Evolutionary conservation across 1,284 basidiomycete species (phyloP).

Genomic region (Puccinia polysora): DNA sequence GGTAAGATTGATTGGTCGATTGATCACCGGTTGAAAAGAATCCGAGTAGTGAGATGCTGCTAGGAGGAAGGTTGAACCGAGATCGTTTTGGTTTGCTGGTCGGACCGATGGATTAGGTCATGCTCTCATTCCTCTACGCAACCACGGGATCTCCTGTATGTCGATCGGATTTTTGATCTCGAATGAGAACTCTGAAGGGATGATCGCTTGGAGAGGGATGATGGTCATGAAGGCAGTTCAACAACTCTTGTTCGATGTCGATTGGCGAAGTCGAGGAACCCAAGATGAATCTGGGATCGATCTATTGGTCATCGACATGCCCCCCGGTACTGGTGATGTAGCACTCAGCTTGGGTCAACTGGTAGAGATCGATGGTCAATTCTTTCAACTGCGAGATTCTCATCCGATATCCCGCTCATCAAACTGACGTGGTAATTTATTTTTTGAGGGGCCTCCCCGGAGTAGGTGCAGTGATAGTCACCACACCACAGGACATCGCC

Average conservation of each 20-base stretch:
- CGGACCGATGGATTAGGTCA: slow-evolving; percentile 47
- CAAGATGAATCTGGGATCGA: slow-evolving; percentile 60
- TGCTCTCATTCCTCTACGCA: slow-evolving; percentile 74
- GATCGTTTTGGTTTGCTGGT: neutral
- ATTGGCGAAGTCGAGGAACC: slow-evolving; percentile 62
- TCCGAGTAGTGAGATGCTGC: too few relatives aligned
- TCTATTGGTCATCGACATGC: slow-evolving; percentile 89
- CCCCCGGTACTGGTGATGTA: slow-evolving; percentile 94
- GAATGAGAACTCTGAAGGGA: slow-evolving; percentile 61
- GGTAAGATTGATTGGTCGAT: too few relatives aligned
- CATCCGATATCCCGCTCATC: neutral
- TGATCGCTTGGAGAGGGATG: slow-evolving; percentile 90
- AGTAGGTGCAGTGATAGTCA: slow-evolving; percentile 80
- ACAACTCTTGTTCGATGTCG: slow-evolving; percentile 91
- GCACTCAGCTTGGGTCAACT: slow-evolving; percentile 87
- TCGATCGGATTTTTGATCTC: slow-evolving; percentile 76
- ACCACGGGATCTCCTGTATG: slow-evolving; percentile 91
- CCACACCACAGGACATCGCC: slow-evolving; percentile 92
- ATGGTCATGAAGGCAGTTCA: slow-evolving; percentile 99
- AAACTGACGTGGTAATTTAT: neutral
- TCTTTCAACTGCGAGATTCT: neutral
- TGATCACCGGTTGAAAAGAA: too few relatives aligned
- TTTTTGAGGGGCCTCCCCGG: neutral
- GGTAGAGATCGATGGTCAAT: slow-evolving; percentile 75
- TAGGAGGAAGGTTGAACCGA: too few relatives aligned